A percentile compares a stretch with the other conserved stretches of the same genome.
Conservation (phyloP, 495 filamentous ascomycete species). For the Penicillium subrubescens region DNA sequence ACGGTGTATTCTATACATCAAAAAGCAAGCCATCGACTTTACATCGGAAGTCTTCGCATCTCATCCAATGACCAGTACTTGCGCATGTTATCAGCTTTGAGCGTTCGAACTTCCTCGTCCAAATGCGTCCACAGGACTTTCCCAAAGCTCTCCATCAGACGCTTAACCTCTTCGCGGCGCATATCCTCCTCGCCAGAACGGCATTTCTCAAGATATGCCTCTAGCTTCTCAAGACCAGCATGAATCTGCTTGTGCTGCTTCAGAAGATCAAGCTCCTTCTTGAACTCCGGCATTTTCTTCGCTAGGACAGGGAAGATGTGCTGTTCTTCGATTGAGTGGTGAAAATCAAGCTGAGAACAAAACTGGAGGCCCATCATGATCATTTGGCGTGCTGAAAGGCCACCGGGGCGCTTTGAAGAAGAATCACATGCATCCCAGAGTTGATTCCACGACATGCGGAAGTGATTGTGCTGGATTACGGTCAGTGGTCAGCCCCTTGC, state of each 20-base stretch:
- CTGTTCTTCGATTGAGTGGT: conserved; percentile 84
- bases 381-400: conserved; percentile 65
- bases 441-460: conserved; percentile 70
- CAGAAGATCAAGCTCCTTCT: conserved; percentile 63
- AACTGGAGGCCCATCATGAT: conserved; percentile 66
- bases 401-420: conserved; percentile 53
- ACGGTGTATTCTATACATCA: not conserved
- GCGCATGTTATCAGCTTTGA: conserved; percentile 85
- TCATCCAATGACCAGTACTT: conserved; percentile 79
- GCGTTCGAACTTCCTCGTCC: conserved; percentile 68
- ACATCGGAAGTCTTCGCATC: conserved; percentile 73
- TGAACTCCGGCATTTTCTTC: conserved; percentile 79
- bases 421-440: conserved; percentile 61
- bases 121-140: conserved; percentile 72
- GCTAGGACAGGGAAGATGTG: conserved; percentile 81
- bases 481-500: conserved; percentile 4
- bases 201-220: conserved; percentile 67
- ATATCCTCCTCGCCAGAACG: conserved; percentile 66
- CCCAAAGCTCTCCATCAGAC: conserved; percentile 68
- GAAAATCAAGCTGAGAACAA: conserved; percentile 65
- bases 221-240: conserved; percentile 71
- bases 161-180: conserved; percentile 66
- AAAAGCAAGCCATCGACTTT: conserved; percentile 4
- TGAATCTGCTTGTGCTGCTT: conserved; percentile 85
- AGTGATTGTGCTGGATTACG: conserved; percentile 66